A percentile compares a stretch with the other conserved stretches of the same genome.
phyloP scores from a whole-genome alignment of 106 monocot genomes.

The Allium cepa region DNA sequence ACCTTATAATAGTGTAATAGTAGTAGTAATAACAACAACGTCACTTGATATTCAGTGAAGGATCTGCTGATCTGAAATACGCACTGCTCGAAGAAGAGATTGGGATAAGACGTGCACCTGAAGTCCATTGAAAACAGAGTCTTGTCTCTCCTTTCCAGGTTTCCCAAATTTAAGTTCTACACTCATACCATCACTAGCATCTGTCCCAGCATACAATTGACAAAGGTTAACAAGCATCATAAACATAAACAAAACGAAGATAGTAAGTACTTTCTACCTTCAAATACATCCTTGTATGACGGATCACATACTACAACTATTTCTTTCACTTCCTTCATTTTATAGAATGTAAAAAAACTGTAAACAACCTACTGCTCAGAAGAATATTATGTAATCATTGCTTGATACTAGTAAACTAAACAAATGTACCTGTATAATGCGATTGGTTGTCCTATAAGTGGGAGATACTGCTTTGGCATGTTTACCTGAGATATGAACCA shows the following conservation, averaged over 20 bases:
- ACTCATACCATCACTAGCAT: constrained; percentile 38
- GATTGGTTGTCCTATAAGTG: constrained; percentile 86
- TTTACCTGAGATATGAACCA: constrained; percentile 39
- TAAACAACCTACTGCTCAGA: constrained; percentile 2
- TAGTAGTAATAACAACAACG: too few relatives aligned
- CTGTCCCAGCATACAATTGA: constrained; percentile 24
- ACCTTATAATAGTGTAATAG: too few relatives aligned
- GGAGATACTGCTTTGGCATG: constrained; percentile 97
- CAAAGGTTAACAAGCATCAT: background rate
- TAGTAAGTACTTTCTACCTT: constrained; percentile 39
- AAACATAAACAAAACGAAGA: background rate
- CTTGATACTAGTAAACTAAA: background rate
- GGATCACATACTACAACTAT: constrained; percentile 96
- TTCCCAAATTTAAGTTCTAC: constrained; percentile 73
- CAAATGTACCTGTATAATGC: constrained; percentile 77
- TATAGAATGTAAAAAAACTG: constrained; percentile 79
- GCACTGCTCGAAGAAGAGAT: background rate
- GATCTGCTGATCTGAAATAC: too few relatives aligned
- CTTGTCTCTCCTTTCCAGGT: constrained; percentile 99
- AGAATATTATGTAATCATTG: background rate
- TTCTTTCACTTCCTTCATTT: constrained; percentile 88
- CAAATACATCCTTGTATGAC: constrained; percentile 75
- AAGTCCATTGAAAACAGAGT: constrained; percentile 93
- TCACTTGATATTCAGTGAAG: too few relatives aligned
- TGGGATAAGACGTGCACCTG: constrained; percentile 41